These are phyloP conservation scores for Diaporthe ampelina DNA, from an alignment of 2,329 filamentous ascomycete species.

Conservation along the genomic window DNA sequence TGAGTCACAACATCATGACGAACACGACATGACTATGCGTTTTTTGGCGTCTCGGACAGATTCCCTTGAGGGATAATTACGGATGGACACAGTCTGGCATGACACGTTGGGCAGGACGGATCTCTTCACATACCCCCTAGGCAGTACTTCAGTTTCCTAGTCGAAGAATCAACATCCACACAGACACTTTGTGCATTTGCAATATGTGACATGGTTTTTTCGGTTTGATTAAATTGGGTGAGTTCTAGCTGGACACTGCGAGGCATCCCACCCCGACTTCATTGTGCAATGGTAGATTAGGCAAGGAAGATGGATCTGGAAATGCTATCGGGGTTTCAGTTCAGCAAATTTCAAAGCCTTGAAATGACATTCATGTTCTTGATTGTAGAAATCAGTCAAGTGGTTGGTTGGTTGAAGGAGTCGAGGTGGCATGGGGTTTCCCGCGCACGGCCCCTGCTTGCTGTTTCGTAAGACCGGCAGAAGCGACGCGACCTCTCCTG, in stretches of 20 bases:
- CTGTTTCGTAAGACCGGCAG: constrained; percentile 25
- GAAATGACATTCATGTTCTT: too few relatives aligned
- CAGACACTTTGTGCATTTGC: not conserved
- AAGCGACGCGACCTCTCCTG: constrained; percentile 8
- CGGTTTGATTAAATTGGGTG: not conserved
- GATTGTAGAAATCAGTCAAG: too few relatives aligned
- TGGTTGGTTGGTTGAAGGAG: not conserved
- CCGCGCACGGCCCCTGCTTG: constrained; percentile 6
- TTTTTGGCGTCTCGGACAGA: constrained; percentile 35
- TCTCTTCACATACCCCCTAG: constrained; percentile 50
- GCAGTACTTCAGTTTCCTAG: constrained; percentile 45
- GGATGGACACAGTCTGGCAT: constrained; percentile 35
- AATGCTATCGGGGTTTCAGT: not conserved
- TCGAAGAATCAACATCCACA: constrained; percentile 44
- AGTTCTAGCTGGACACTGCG: too few relatives aligned
- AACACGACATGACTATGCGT: constrained; percentile 27
- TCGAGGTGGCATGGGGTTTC: not conserved
- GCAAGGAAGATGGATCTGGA: not conserved
- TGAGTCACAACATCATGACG: constrained; percentile 4
- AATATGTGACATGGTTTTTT: not conserved
- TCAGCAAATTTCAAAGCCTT: not conserved
- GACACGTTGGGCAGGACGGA: constrained; percentile 17
- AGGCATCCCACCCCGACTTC: too few relatives aligned
- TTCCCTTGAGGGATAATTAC: not conserved
- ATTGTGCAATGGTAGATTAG: too few relatives aligned